Base-by-base conservation (phyloP, 768 basidiomycete genomes). In the Rossbeevera mucosa region DNA sequence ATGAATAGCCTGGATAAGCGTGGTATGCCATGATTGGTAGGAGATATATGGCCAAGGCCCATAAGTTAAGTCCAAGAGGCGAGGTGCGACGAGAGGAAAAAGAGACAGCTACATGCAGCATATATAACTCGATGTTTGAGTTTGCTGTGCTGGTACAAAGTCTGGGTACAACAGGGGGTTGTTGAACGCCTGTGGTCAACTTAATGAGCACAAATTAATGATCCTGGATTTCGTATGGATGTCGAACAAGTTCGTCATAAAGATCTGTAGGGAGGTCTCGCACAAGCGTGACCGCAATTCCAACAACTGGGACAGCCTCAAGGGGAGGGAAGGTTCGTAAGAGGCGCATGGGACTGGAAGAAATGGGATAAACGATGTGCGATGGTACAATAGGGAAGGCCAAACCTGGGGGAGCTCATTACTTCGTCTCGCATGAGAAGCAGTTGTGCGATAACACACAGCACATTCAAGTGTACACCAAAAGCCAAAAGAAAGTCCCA, bases 401-500 rank as follows among this genome's bases (percentile, higher is more conserved):
- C 80, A 38, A 51, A 94, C 95, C 91, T 93, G 2, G 85, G 76
- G 1, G 88, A 91, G 46, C 72, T 76, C 85, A 99, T 92, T 44
- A 99, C 81, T 43, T 93, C 90, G 42, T 91, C 87, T 53, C 93
- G 78, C 71, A 97, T 95, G 11, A 95, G 79, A 4, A 94, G 67
- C 4, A 99, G 72, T 63, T 98, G 96, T 7, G 96, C 95, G 54
- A 98, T 97, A 3, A 98, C 94, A 64, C 94, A 97, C 14, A 99
- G 76, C 11, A 99, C 87, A 63, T 99, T 99, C 18, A 99, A 77
- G 64, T 98, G 96, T 21, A 94, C 90, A 13, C 96, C 96, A 63
- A 94, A 98, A 4, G 95, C 92, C 24, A 99, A 78, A 8, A 99
- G 78, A 65, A 98, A 99, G 69, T 99, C 96, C 95, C 96, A 99